Evolutionary conservation across 2,329 filamentous ascomycete genomes (phyloP).

Genomic region (Trichocomaceae sp.): DNA sequence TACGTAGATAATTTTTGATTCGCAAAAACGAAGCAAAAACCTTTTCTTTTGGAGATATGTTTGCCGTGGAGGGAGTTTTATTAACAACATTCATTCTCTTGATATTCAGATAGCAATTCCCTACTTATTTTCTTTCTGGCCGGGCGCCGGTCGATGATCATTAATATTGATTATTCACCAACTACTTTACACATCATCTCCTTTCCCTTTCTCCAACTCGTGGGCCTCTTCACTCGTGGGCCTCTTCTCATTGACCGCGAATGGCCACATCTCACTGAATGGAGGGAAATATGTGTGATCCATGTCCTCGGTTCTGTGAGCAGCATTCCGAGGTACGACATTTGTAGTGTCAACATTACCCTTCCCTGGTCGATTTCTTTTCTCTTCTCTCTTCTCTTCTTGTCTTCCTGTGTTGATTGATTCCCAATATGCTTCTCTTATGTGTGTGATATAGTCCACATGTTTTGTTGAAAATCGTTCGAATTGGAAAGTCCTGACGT

Average conservation of each 20-base stretch:
- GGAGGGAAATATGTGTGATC: slow-evolving; percentile 7
- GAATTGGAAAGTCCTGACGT: slow-evolving; percentile 9
- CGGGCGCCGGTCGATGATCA: slow-evolving; percentile 6
- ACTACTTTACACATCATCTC: background rate
- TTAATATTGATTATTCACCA: background rate
- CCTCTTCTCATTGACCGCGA: slow-evolving; percentile 4
- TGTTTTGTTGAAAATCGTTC: background rate
- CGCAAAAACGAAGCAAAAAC: background rate
- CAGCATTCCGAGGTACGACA: background rate
- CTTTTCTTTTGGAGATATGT: background rate
- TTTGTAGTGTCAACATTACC: slow-evolving; percentile 9
- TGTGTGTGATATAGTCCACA: slow-evolving; percentile 5
- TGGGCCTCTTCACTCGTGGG: slow-evolving; percentile 5
- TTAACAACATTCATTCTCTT: slow-evolving; percentile 1
- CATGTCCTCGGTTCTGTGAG: background rate
- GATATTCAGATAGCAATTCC: slow-evolving; percentile 1
- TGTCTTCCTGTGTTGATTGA: slow-evolving; percentile 4
- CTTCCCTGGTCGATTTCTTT: background rate
- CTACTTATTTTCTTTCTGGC: background rate
- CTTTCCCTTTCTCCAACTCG: slow-evolving; percentile 1
- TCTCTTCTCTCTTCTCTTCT: no score
- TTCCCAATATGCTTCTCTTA: slow-evolving; percentile 12
- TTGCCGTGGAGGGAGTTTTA: background rate
- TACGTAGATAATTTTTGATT: background rate
- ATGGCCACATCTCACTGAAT: background rate